Evolutionary conservation across 495 filamentous ascomycete genomes (phyloP).

Genomic region (Penicillium crystallinum): DNA sequence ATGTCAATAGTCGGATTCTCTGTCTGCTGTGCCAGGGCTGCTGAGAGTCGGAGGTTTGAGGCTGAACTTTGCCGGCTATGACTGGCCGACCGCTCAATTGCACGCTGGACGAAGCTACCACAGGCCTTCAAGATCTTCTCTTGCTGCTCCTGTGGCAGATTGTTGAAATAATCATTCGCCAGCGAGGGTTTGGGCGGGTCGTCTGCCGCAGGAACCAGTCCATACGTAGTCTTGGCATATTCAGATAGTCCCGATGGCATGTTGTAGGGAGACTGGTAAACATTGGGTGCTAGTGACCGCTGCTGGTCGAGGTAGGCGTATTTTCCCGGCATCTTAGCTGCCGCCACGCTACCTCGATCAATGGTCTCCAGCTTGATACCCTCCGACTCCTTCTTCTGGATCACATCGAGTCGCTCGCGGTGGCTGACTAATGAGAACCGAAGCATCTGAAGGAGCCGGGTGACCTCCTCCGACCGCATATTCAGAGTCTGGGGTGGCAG

Average conservation of each 20-base stretch:
- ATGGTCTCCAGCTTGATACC: constrained; percentile 33
- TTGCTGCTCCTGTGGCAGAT: constrained; percentile 36
- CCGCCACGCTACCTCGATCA: constrained; percentile 28
- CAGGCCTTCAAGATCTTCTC: constrained; percentile 46
- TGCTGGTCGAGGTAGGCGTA: constrained; percentile 45
- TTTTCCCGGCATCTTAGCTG: constrained; percentile 36
- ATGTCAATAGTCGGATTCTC: constrained; percentile 47
- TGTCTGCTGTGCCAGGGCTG: constrained; percentile 42
- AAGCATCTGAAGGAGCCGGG: constrained; percentile 42
- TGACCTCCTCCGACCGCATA: constrained; percentile 46
- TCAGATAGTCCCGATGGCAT: constrained; percentile 44
- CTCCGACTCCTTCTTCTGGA: constrained; percentile 43
- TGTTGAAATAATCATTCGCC: constrained; percentile 43
- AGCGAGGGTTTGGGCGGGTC: constrained; percentile 38
- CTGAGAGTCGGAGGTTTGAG: constrained; percentile 40
- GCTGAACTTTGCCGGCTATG: constrained; percentile 42
- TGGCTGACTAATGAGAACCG: constrained; percentile 45
- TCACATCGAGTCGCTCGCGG: constrained; percentile 42
- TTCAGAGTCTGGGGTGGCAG: constrained; percentile 42
- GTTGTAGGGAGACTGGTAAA: constrained; percentile 47
- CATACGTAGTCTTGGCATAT: constrained; percentile 40
- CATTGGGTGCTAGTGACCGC: constrained; percentile 36
- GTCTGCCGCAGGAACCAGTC: constrained; percentile 32
- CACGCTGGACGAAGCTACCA: constrained; percentile 44
- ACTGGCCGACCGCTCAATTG: constrained; percentile 36